Base-by-base conservation (phyloP, 208 protist species). In the Wallacemonas collosoma region DNA sequence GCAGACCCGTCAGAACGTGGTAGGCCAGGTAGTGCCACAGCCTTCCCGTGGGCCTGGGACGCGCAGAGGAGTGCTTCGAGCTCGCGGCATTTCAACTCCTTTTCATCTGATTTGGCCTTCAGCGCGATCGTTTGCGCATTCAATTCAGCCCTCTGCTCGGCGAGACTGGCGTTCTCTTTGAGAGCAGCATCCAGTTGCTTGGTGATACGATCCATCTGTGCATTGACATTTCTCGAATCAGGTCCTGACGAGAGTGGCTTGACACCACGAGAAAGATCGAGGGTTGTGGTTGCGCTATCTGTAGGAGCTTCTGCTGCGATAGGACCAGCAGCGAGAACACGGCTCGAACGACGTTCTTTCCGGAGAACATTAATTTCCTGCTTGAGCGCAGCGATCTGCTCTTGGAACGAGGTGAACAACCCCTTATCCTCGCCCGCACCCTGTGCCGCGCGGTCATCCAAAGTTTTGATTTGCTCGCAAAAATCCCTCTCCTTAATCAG, bases 341-440 rank as follows among this genome's bases (percentile, higher is more conserved):
- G 67, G 26, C 43, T 56, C 4, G 51, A n/a, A 15, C 68, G 57
- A 8, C 54, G 47, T 38, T 73, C 54, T 11, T 48, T 43, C 17
- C 63, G 67, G 2, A 74, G 41, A 8, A 48, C 35, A 3, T 63
- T 68, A 17, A 85, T 77, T 65, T 88, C 82, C 38, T 80, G 57
- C 55, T 88, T 83, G 17, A 88, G 76, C 4, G 73, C 76, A 15
- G 63, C 71, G 51, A 94, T 78, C 69, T 94, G 89, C 35, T 82
- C 83, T 71, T 89, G 86, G 61, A 94, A 80, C 2, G 77, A 78
- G 38, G 70, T 74, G 66, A 85, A 91, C 68, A 91, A 75, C n/a
- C 85, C 85, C 53, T 81, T 82, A 53, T 86, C 73, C 44, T 78
- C 81, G 40, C 67, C 65, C 35, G 56, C 76, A 9, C 44, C 55